These are phyloP conservation scores for Pythium dissotocum DNA, from an alignment of 352 stramenopile species.

Conservation along the genomic window DNA sequence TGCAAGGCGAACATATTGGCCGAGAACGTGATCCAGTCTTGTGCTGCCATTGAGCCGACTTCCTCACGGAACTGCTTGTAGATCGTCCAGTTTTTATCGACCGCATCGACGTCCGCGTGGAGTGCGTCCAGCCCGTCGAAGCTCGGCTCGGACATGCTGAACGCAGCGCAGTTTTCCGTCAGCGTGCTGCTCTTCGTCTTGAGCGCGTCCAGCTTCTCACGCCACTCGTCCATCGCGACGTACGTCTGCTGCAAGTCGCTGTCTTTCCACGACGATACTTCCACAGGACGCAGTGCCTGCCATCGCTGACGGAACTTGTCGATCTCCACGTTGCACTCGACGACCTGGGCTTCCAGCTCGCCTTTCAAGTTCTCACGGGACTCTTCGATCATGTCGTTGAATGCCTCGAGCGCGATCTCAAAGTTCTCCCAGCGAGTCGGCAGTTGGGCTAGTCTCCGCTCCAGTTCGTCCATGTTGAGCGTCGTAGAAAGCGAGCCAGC, in stretches of 20 bases:
- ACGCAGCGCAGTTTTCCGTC: constrained; percentile 82
- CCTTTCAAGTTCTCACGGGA: constrained; percentile 91
- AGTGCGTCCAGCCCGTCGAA: constrained; percentile 85
- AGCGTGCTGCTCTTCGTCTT: constrained; percentile 58
- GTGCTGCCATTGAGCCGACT: constrained; percentile 52
- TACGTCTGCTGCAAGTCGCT: constrained; percentile 79
- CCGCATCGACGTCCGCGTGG: constrained; percentile 69
- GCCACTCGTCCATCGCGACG: constrained; percentile 82
- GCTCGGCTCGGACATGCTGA: constrained; percentile 79
- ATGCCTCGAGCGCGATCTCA: constrained; percentile 92
- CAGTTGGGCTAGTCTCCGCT: constrained; percentile 69
- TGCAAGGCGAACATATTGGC: constrained; percentile 92
- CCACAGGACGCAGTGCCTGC: constrained; percentile 82
- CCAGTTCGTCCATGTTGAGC: constrained; percentile 62
- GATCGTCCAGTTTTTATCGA: constrained; percentile 81
- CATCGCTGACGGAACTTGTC: constrained; percentile 92
- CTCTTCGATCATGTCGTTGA: constrained; percentile 95
- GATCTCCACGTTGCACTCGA: constrained; percentile 88
- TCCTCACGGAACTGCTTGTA: constrained; percentile 89
- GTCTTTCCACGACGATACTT: constrained; percentile 80
- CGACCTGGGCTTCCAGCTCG: constrained; percentile 86
- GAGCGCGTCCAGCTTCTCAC: constrained; percentile 77
- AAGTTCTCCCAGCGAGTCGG: constrained; percentile 93
- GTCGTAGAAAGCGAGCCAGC: background rate
- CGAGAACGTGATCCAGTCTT: constrained; percentile 95